Conservation (phyloP, 257 asterid genomes). For the Ophiorrhiza pumila region DNA sequence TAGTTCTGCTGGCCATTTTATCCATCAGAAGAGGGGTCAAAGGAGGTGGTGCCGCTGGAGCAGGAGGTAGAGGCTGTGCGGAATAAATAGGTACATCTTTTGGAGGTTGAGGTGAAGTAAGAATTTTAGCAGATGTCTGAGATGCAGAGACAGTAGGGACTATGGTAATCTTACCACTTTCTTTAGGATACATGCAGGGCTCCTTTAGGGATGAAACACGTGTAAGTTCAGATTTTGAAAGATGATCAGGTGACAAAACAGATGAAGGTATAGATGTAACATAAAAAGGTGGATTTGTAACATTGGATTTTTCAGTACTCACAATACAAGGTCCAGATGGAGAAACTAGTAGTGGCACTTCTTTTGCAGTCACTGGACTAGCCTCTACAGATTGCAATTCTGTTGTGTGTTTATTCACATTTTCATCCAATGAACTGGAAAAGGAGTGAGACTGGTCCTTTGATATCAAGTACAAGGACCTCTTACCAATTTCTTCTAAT, state of each 20-base stretch:
- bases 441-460: slow-evolving; percentile 32
- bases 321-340: slow-evolving; percentile 21
- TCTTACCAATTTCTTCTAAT: slow-evolving; percentile 31
- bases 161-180: slow-evolving; percentile 21
- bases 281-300: background rate
- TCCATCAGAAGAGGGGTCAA: slow-evolving; percentile 38
- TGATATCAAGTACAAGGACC: slow-evolving; percentile 26
- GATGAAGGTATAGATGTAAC: slow-evolving; percentile 28
- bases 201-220: slow-evolving; percentile 23
- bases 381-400: slow-evolving; percentile 27
- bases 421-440: slow-evolving; percentile 30
- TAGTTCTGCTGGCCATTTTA: slow-evolving; percentile 21
- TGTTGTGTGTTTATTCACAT: slow-evolving; percentile 26
- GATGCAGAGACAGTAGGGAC: slow-evolving; percentile 29
- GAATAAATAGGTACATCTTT: slow-evolving; percentile 31
- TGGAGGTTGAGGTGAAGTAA: slow-evolving; percentile 31
- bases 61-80: slow-evolving; percentile 24
- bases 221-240: slow-evolving; percentile 20
- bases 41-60: slow-evolving; percentile 24
- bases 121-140: slow-evolving; percentile 25
- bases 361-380: slow-evolving; percentile 24
- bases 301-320: slow-evolving; percentile 9
- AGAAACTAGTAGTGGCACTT: slow-evolving; percentile 18
- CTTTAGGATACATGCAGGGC: slow-evolving; percentile 19
- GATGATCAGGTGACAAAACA: slow-evolving; percentile 23